Percentiles rank a stretch among this genome's conserved stretches.
Evolutionary conservation across 2,329 filamentous ascomycete species (phyloP).

Genomic region (Colletotrichum sp.): DNA sequence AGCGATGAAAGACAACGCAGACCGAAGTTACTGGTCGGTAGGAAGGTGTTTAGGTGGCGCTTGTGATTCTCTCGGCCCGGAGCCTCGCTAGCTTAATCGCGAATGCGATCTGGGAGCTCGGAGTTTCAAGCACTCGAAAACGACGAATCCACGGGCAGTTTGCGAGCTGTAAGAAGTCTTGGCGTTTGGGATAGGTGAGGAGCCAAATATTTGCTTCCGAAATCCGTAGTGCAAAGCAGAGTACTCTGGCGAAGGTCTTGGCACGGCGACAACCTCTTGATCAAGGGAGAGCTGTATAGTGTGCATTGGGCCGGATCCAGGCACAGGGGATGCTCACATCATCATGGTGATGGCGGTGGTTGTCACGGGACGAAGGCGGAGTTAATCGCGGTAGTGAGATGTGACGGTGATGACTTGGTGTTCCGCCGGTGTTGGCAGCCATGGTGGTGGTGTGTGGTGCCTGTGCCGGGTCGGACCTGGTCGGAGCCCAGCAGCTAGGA

Average conservation of each 20-base stretch:
- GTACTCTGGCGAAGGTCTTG: neutral
- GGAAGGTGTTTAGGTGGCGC: neutral
- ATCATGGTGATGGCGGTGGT: neutral
- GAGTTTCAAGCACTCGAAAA: neutral
- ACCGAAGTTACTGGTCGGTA: neutral
- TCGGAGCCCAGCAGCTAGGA: neutral
- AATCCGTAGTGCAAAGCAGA: neutral
- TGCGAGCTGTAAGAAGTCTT: neutral
- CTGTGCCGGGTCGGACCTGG: neutral
- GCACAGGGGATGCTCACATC: neutral
- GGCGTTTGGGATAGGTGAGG: neutral
- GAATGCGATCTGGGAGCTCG: neutral
- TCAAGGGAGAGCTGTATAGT: neutral
- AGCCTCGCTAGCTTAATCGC: neutral
- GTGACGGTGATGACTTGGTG: neutral
- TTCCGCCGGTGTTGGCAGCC: neutral
- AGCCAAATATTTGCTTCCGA: neutral
- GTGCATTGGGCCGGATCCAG: neutral
- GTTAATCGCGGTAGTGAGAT: neutral
- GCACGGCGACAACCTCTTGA: neutral
- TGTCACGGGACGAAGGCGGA: conserved; percentile 5
- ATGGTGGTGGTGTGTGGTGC: neutral
- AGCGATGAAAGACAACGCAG: neutral
- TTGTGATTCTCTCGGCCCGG: neutral
- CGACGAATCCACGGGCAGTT: neutral